A percentile compares a stretch with the other conserved stretches of the same genome.
Evolutionary conservation across 441 rosid genomes (phyloP).

Genomic region (Metrosideros polymorpha): DNA sequence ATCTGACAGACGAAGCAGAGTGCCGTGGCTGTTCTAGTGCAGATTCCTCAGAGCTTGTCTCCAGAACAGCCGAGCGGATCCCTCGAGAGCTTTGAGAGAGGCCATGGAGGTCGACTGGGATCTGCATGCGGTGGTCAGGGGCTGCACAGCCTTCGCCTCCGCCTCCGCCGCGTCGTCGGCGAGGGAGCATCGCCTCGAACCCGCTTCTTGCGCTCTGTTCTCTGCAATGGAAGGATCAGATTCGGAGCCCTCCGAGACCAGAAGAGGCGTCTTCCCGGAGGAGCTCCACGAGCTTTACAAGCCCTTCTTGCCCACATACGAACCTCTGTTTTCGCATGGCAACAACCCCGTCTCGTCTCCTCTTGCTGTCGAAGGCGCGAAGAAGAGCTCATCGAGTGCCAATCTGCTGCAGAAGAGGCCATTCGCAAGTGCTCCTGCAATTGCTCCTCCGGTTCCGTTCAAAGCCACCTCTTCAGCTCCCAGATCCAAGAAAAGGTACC

Average conservation of each 20-base stretch:
- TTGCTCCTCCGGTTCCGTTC: background rate
- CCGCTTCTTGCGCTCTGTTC: background rate
- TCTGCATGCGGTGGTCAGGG: conserved; percentile 2
- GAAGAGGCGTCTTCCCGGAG: background rate
- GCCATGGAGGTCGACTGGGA: background rate
- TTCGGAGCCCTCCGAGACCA: background rate
- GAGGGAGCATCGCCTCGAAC: background rate
- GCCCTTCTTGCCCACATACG: background rate
- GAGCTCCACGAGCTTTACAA: background rate
- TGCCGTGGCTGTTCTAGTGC: background rate
- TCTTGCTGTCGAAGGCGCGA: background rate
- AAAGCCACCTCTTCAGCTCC: background rate
- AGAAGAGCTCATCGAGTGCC: background rate
- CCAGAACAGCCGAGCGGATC: background rate
- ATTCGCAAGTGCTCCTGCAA: too few relatives aligned
- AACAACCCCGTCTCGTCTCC: background rate
- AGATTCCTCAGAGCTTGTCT: background rate
- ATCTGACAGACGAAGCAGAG: background rate
- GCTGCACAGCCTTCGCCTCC: background rate
- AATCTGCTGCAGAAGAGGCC: background rate
- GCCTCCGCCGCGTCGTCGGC: background rate
- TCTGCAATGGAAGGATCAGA: background rate
- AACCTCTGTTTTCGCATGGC: background rate
- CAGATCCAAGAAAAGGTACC: background rate
- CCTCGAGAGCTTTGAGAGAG: background rate